Conservation (phyloP, 148 eudicot species). For the Mesembryanthemum crystallinum region DNA sequence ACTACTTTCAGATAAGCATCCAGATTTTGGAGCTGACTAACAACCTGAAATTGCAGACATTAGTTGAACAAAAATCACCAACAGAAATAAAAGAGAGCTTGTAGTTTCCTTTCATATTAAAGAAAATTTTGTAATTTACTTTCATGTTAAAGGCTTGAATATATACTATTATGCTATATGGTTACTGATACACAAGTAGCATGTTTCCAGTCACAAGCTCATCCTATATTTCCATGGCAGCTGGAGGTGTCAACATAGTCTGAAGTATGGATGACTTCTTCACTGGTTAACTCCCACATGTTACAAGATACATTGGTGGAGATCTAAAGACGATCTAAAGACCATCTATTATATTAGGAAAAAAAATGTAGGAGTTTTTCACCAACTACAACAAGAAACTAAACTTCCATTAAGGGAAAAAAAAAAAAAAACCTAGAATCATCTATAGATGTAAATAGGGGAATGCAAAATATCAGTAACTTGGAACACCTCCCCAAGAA, state of each 20-base stretch:
- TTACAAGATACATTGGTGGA: background rate
- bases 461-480: background rate
- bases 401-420: background rate
- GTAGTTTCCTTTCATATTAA: background rate
- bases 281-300: background rate
- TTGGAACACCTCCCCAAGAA: background rate
- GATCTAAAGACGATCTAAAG: background rate
- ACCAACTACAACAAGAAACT: background rate
- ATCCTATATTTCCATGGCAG: background rate
- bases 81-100: background rate
- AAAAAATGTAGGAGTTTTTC: background rate
- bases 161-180: background rate
- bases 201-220: background rate
- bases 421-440: background rate
- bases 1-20: conserved; percentile 59
- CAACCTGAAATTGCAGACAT: conserved; percentile 46
- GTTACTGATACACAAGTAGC: background rate
- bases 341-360: background rate
- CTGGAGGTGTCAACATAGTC: background rate
- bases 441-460: background rate
- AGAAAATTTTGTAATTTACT: background rate
- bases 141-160: background rate
- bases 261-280: background rate
- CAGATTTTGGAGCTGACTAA: conserved; percentile 34
- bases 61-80: background rate